Conservation (phyloP, 805 yeast genomes). For the Cyberlindnera maritima region DNA sequence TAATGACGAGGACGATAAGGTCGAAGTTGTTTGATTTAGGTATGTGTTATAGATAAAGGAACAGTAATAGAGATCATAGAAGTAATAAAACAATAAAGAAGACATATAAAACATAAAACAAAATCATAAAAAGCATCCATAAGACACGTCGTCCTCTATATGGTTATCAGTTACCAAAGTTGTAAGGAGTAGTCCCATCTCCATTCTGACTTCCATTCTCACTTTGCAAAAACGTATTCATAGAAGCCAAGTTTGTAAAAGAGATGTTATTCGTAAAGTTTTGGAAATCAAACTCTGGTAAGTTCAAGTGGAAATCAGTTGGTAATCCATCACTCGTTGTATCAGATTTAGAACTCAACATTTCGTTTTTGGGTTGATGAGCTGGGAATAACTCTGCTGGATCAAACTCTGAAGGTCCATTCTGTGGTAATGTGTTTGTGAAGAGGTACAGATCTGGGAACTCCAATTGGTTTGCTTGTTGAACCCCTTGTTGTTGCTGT, state of each 20-base stretch:
- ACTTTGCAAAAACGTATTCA: slow-evolving; percentile 20
- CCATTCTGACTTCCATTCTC: slow-evolving; percentile 1
- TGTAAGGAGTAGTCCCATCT: neutral
- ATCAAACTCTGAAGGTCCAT: slow-evolving; percentile 20
- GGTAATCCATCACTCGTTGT: slow-evolving; percentile 18
- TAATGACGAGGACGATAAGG: too few species aligned
- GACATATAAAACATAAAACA: too few species aligned
- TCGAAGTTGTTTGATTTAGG: too few species aligned
- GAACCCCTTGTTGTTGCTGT: slow-evolving; percentile 1
- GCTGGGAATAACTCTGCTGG: slow-evolving; percentile 28
- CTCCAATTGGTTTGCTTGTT: slow-evolving; percentile 13
- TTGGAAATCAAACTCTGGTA: slow-evolving; percentile 28
- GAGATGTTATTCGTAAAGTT: slow-evolving; percentile 22
- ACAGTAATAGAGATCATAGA: too few species aligned
- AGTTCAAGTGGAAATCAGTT: slow-evolving; percentile 22
- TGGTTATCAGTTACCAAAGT: neutral
- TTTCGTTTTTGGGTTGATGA: neutral
- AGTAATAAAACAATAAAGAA: too few species aligned
- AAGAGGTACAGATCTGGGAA: slow-evolving; percentile 30
- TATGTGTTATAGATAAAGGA: too few species aligned
- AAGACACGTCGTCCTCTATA: too few species aligned
- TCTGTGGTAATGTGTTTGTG: slow-evolving; percentile 25
- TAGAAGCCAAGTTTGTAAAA: slow-evolving; percentile 24
- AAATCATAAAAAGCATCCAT: too few species aligned
- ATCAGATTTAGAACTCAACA: slow-evolving; percentile 16